A percentile compares a stretch with the other conserved stretches of the same genome.
Evolutionary conservation across 179 eudicot species (phyloP).

Genomic region (Beta corolliflora): DNA sequence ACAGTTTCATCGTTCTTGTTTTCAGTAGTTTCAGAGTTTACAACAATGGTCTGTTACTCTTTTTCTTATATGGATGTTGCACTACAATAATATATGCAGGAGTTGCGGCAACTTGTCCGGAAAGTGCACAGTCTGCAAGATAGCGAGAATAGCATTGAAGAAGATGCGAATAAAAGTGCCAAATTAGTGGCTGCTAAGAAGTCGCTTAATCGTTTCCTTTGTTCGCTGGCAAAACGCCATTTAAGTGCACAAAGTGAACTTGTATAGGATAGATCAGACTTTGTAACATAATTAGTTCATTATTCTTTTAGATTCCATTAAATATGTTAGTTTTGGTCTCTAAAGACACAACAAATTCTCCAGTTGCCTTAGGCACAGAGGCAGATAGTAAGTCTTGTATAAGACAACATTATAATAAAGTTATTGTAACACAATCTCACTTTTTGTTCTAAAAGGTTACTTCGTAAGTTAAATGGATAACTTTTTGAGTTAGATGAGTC

Average conservation of each 20-base stretch:
- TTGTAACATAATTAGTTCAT: background rate
- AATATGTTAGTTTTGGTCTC: background rate
- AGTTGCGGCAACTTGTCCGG: conserved; percentile 66
- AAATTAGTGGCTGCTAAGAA: conserved; percentile 45
- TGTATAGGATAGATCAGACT: background rate
- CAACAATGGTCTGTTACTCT: background rate
- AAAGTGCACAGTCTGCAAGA: conserved; percentile 51
- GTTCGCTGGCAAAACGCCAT: conserved; percentile 50
- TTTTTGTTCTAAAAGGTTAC: too few relatives aligned
- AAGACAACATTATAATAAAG: too few relatives aligned
- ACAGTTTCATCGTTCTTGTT: background rate
- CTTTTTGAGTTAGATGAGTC: too few relatives aligned
- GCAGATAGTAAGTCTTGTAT: background rate
- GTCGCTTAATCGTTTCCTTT: conserved; percentile 56
- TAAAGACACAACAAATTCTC: background rate
- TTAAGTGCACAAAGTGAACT: background rate
- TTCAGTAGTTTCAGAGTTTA: background rate
- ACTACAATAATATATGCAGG: conserved; percentile 34
- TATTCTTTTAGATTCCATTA: background rate
- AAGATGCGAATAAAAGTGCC: conserved; percentile 30
- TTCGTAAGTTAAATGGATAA: too few relatives aligned
- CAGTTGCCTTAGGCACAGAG: background rate
- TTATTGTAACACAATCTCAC: too few relatives aligned
- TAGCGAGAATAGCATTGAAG: conserved; percentile 33
- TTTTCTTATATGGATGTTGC: background rate